These are phyloP conservation scores for Schoenoplectus triqueter DNA, from an alignment of 202 grass and related monocot genomes.

Conservation along the genomic window DNA sequence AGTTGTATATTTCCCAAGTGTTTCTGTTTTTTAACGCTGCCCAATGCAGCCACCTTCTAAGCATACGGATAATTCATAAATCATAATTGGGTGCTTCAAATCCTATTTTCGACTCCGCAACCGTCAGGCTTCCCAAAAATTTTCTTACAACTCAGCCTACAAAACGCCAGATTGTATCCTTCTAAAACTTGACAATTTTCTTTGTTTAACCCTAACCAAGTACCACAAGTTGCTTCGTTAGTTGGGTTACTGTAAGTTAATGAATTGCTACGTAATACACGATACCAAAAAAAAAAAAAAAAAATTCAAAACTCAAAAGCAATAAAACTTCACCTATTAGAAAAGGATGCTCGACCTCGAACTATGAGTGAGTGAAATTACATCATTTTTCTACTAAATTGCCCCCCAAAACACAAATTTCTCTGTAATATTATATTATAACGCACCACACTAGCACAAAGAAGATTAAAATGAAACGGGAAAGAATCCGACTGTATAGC, in stretches of 20 bases:
- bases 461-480: constrained; percentile 35
- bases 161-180: too few relatives aligned
- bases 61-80: too few relatives aligned
- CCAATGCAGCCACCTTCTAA: too few relatives aligned
- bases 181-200: not conserved
- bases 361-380: constrained; percentile 13
- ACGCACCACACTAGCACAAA: constrained; percentile 23
- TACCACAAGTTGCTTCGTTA: not conserved
- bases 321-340: not conserved
- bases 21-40: too few relatives aligned
- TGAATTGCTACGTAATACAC: not conserved
- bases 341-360: constrained; percentile 17
- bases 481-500: constrained; percentile 48
- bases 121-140: too few relatives aligned
- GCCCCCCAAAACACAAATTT: constrained; percentile 19
- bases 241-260: not conserved
- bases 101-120: too few relatives aligned
- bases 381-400: constrained; percentile 38
- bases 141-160: too few relatives aligned
- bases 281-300: not conserved
- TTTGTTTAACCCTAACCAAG: not conserved
- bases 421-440: constrained; percentile 34
- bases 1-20: too few relatives aligned
- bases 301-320: not conserved
- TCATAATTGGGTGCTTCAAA: too few relatives aligned